Conservation (phyloP, 306 rosid genomes). For the Cajanus cajan region DNA sequence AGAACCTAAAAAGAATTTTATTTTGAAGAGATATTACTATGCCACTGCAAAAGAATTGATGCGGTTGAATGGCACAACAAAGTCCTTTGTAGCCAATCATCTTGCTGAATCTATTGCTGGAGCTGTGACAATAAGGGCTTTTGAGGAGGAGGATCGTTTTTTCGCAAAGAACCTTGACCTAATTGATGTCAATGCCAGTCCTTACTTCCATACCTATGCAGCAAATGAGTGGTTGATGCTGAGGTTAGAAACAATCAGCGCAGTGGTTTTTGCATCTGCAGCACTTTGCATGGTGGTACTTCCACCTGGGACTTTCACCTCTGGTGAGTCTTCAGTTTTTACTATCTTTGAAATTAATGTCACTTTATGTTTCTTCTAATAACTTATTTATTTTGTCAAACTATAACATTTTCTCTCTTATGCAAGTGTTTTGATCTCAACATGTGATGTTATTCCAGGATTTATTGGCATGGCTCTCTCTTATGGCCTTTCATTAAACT, state of each 20-base stretch:
- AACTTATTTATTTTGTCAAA: too few species aligned
- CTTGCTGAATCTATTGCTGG: slow-evolving; percentile 71
- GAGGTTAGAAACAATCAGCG: slow-evolving; percentile 54
- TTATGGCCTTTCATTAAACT: slow-evolving; percentile 72
- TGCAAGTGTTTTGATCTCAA: background rate
- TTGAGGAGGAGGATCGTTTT: slow-evolving; percentile 58
- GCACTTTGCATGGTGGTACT: slow-evolving; percentile 63
- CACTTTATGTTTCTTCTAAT: background rate
- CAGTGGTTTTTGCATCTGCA: slow-evolving; percentile 51
- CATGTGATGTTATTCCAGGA: slow-evolving; percentile 40
- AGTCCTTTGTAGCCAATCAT: slow-evolving; percentile 61
- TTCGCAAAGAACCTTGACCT: slow-evolving; percentile 47
- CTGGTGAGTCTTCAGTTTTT: slow-evolving; percentile 38
- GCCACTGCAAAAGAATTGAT: slow-evolving; percentile 63
- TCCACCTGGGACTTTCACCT: slow-evolving; percentile 59
- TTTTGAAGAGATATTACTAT: slow-evolving; percentile 52
- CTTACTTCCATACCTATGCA: slow-evolving; percentile 56
- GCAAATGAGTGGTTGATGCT: slow-evolving; percentile 66
- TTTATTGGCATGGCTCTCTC: slow-evolving; percentile 79
- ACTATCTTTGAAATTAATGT: background rate
- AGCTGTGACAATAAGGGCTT: slow-evolving; percentile 66
- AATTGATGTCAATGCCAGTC: slow-evolving; percentile 59
- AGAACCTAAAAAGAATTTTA: background rate
- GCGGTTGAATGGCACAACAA: slow-evolving; percentile 66
- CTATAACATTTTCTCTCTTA: background rate